These are phyloP conservation scores for Mercurialis annua DNA, from an alignment of 345 rosid species.

Conservation along the genomic window DNA sequence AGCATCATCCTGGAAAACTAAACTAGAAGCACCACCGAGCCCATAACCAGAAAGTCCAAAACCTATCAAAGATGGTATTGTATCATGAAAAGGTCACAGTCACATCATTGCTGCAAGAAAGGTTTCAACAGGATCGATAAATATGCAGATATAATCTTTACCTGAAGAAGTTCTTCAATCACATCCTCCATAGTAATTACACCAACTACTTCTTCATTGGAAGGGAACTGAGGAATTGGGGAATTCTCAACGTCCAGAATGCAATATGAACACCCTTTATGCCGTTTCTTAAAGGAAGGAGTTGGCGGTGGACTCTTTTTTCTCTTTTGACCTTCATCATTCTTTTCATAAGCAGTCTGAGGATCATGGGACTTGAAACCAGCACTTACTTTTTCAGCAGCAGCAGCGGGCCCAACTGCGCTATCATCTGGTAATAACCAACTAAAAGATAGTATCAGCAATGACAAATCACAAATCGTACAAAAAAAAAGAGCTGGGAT, in stretches of 20 bases:
- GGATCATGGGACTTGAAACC: slow-evolving; percentile 36
- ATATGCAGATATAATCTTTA: slow-evolving; percentile 21
- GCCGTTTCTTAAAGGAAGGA: slow-evolving; percentile 75
- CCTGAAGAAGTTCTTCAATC: slow-evolving; percentile 98
- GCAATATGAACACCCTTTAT: slow-evolving; percentile 86
- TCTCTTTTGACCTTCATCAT: slow-evolving; percentile 37
- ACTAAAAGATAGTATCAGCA: slow-evolving; percentile 2
- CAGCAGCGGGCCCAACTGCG: slow-evolving; percentile 4
- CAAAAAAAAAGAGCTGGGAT: neutral
- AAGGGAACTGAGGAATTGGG: slow-evolving; percentile 62
- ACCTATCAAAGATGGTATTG: neutral
- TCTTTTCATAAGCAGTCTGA: slow-evolving; percentile 30
- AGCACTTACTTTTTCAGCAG: slow-evolving; percentile 26
- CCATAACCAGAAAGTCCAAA: neutral
- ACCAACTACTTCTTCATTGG: slow-evolving; percentile 77
- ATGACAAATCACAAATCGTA: slow-evolving; percentile 16
- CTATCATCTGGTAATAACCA: slow-evolving; percentile 29
- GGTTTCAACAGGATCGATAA: neutral
- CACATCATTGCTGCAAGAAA: slow-evolving; percentile 8
- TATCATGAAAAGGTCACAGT: neutral
- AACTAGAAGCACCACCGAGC: neutral
- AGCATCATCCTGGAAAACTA: neutral
- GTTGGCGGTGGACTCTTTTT: slow-evolving; percentile 51
- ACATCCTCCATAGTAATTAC: slow-evolving; percentile 96
- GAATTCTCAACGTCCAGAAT: slow-evolving; percentile 76